These are phyloP conservation scores for Yueomyces sinensis DNA, from an alignment of 805 yeast species.

Conservation along the genomic window DNA sequence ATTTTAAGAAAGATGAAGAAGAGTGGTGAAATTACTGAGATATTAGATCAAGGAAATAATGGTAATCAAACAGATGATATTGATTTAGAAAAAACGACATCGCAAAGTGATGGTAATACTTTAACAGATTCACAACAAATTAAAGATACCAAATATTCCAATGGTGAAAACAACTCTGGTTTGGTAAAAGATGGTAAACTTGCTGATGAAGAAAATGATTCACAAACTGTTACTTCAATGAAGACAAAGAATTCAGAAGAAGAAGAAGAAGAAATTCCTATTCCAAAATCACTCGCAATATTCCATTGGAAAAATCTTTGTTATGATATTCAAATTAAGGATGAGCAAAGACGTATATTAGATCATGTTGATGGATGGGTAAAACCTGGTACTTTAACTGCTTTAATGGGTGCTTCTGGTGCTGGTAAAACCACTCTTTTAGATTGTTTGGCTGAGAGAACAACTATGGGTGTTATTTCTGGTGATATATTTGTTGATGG, in stretches of 20 bases:
- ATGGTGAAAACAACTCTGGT: too few species aligned
- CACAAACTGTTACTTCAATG: slow-evolving; percentile 13
- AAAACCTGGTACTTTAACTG: slow-evolving; percentile 71
- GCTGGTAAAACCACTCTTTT: slow-evolving; percentile 71
- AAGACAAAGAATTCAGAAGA: slow-evolving; percentile 5
- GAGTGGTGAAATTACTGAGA: slow-evolving; percentile 17
- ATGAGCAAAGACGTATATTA: slow-evolving; percentile 46
- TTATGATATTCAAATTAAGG: slow-evolving; percentile 53
- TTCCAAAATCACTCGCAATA: slow-evolving; percentile 30
- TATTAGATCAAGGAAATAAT: too few species aligned
- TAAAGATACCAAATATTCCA: neutral
- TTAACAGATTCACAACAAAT: neutral
- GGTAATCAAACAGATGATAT: slow-evolving; percentile 3
- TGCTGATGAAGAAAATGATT: slow-evolving; percentile 8
- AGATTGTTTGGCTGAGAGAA: slow-evolving; percentile 59
- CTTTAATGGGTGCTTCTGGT: slow-evolving; percentile 67
- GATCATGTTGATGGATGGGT: slow-evolving; percentile 70
- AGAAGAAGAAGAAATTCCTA: slow-evolving; percentile 16
- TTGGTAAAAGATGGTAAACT: too few species aligned
- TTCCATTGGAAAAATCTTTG: slow-evolving; percentile 72
- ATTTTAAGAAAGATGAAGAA: slow-evolving; percentile 36
- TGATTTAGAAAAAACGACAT: slow-evolving; percentile 1
- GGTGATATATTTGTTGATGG: slow-evolving; percentile 62
- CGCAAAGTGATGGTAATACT: neutral
- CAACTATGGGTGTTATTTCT: slow-evolving; percentile 56